A percentile compares a stretch with the other conserved stretches of the same genome.
These are phyloP conservation scores for Bruguiera hainesii DNA, from an alignment of 441 rosid species.

Conservation along the genomic window DNA sequence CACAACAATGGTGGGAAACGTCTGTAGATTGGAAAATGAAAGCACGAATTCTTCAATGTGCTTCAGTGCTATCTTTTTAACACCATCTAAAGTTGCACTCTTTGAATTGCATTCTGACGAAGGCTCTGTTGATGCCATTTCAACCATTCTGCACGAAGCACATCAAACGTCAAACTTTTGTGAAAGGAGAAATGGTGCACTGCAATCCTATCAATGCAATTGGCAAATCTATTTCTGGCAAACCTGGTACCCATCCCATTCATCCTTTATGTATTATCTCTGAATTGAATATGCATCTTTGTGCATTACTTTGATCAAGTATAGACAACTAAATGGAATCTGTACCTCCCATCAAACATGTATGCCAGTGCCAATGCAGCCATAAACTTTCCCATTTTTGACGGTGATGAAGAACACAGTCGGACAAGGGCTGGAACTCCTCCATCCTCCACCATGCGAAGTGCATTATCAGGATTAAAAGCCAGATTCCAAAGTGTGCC, in stretches of 20 bases:
- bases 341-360: slow-evolving; percentile 52
- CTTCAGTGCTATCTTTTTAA: slow-evolving; percentile 38
- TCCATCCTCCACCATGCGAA: slow-evolving; percentile 47
- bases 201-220: neutral
- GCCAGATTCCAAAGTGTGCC: slow-evolving; percentile 66
- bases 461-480: slow-evolving; percentile 48
- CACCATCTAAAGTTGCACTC: slow-evolving; percentile 25
- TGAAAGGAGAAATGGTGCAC: neutral
- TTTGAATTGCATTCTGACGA: slow-evolving; percentile 32
- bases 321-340: neutral
- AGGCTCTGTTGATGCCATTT: slow-evolving; percentile 25
- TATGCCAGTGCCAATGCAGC: slow-evolving; percentile 56
- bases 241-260: neutral
- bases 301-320: neutral
- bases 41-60: slow-evolving; percentile 34
- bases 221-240: neutral
- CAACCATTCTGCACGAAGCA: slow-evolving; percentile 43
- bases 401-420: slow-evolving; percentile 43
- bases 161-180: slow-evolving; percentile 1
- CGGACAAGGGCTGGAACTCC: slow-evolving; percentile 48
- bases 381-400: slow-evolving; percentile 59
- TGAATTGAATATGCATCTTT: neutral
- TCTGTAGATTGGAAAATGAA: slow-evolving; percentile 37
- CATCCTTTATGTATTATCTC: neutral
- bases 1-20: slow-evolving; percentile 25